Percentiles rank a stretch among this genome's conserved stretches.
Evolutionary conservation across 805 yeast species (phyloP).

Genomic region (Pichia occidentalis): DNA sequence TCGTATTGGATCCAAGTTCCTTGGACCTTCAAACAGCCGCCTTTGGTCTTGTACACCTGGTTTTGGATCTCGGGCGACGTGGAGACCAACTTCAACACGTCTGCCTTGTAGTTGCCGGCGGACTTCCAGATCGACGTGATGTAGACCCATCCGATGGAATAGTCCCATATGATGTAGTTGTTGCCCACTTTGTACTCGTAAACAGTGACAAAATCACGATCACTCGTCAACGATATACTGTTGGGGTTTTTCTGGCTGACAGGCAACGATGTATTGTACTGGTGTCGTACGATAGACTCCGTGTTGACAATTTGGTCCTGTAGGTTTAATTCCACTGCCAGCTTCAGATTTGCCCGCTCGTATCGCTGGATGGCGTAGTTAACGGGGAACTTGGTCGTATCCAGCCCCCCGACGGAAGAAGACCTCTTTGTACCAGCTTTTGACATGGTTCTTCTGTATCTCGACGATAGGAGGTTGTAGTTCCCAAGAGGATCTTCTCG

Average conservation of each 20-base stretch:
- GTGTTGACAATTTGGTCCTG: conserved; percentile 18
- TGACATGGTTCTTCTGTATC: too few species aligned
- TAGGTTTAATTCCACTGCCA: conserved; percentile 19
- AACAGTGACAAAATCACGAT: conserved; percentile 57
- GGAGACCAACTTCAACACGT: conserved; percentile 65
- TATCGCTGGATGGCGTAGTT: conserved; percentile 24
- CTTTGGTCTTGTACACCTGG: conserved; percentile 68
- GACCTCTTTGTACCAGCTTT: too few species aligned
- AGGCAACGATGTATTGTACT: conserved; percentile 68
- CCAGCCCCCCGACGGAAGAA: too few species aligned
- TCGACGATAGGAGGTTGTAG: too few species aligned
- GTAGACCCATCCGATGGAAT: conserved; percentile 77
- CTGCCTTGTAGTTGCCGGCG: conserved; percentile 63
- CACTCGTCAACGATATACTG: conserved; percentile 64
- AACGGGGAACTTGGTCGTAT: conserved; percentile 1
- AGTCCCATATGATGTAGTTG: conserved; percentile 82
- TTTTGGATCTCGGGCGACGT: conserved; percentile 58
- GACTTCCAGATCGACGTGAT: conserved; percentile 86
- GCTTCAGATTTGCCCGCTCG: conserved; percentile 12
- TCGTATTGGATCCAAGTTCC: conserved; percentile 87
- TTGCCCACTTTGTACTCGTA: conserved; percentile 63
- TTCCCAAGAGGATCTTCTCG: too few species aligned
- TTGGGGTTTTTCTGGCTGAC: too few species aligned
- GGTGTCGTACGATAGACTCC: conserved; percentile 30
- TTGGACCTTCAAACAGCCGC: conserved; percentile 87